Evolutionary conservation across 1,284 basidiomycete species (phyloP), one percentile per base, ranked within the genome.

Genomic region (Cutaneotrichosporon spelunceum): DNA sequence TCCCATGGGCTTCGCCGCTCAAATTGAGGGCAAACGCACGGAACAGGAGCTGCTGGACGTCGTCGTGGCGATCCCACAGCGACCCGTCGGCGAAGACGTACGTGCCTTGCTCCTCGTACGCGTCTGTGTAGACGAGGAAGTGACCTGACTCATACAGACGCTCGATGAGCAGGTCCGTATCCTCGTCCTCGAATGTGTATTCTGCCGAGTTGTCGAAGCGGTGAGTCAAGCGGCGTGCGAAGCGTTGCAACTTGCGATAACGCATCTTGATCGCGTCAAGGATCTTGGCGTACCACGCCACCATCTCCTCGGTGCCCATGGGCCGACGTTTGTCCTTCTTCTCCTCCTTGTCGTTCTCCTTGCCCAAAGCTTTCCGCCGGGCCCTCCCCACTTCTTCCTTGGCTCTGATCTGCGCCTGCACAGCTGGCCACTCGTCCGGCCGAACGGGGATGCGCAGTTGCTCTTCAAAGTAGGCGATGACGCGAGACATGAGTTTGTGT

Each of bases 161-260:
- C 23, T 87, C 83, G 64, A 99, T 89, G 76, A 99, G 89, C 3
- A 83, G 80, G 62, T 91, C 89, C 56, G 97, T 82, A 55, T 89
- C 85, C n/a, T 88, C 82, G 55, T 87, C 84, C 62, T 93, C 90
- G 33, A 99, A 83, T 56, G 84, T 85, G 75, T 97, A 99, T 78
- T 99, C 96, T 1, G 94, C 91, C 1, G 94, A 93, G 77, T 98
- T 98, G 72, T 91, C 91, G 79, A 97, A 95, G 45, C 91, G 86
- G 70, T 91, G 88, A 0, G 88, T 87, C 27, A 93, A 83, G 10
- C 87, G 86, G 66, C 91, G 85, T 53, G 90, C 89, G 77, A 97
- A 94, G 3, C 94, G 89, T 68, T 95, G 90, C 33, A 99, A 82
- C 78, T 98, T 98, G 50, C 96, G 86, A 73, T 94, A 94, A 53